These are phyloP conservation scores for Apiospora marii DNA, from an alignment of 2,329 filamentous ascomycete genomes.

Conservation along the genomic window DNA sequence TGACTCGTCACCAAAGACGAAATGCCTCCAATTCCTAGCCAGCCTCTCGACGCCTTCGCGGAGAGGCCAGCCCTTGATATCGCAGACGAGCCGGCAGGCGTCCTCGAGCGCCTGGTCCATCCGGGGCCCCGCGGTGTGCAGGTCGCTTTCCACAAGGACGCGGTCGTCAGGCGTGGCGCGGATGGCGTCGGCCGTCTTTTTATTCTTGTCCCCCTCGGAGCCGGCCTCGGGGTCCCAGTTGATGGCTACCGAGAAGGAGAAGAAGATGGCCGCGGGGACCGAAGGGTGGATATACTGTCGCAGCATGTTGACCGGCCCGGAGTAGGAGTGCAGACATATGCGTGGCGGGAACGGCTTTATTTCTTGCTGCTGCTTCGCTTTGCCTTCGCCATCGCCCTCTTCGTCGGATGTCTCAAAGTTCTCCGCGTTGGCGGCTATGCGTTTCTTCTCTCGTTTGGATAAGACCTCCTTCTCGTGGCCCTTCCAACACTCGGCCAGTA, in stretches of 20 bases:
- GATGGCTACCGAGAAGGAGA: conserved; percentile 86
- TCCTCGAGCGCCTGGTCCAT: conserved; percentile 84
- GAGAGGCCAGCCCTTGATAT: conserved; percentile 79
- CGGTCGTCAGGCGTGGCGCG: conserved; percentile 77
- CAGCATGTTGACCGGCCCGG: conserved; percentile 76
- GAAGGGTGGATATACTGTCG: conserved; percentile 78
- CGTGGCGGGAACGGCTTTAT: conserved; percentile 79
- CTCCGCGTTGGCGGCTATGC: conserved; percentile 56
- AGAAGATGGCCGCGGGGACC: conserved; percentile 80
- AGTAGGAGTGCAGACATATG: conserved; percentile 94
- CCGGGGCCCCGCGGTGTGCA: conserved; percentile 79
- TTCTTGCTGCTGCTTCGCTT: conserved; percentile 35
- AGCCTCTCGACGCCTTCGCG: conserved; percentile 74
- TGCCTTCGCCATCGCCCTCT: conserved; percentile 39
- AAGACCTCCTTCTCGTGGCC: conserved; percentile 70
- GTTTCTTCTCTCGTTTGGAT: conserved; percentile 65
- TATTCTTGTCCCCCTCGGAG: conserved; percentile 50
- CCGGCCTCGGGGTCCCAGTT: conserved; percentile 68
- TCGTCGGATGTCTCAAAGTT: conserved; percentile 49
- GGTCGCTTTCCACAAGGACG: conserved; percentile 87
- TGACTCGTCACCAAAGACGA: conserved; percentile 69
- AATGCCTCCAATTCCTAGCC: conserved; percentile 78
- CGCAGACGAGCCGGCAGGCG: conserved; percentile 78
- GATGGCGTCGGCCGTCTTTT: conserved; percentile 69
- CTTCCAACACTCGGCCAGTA: conserved; percentile 71